phyloP scores from a whole-genome alignment of 345 rosid genomes.

The Erodium maritimum region DNA sequence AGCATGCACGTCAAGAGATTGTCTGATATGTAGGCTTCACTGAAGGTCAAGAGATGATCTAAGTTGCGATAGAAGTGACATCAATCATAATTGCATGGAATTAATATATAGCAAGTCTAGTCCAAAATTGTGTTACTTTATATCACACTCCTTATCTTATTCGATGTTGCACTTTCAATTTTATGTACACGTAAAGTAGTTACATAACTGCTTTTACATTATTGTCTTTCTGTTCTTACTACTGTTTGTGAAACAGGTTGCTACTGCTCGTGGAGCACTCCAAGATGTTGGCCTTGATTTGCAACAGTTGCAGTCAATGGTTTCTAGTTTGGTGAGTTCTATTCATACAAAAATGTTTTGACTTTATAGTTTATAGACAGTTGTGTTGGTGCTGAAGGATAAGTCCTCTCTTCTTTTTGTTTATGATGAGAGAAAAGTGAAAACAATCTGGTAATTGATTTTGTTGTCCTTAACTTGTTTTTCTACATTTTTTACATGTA shows the following conservation, averaged over 20 bases:
- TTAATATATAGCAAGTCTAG: no score
- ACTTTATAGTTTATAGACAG: no score
- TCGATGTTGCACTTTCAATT: neutral
- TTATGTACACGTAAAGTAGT: neutral
- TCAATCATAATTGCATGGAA: no score
- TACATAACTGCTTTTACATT: neutral
- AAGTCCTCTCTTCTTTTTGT: neutral
- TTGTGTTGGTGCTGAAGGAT: neutral
- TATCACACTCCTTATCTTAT: no score
- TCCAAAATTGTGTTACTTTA: no score
- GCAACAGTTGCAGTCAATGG: conserved; percentile 46
- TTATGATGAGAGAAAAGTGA: no score
- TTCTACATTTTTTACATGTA: neutral
- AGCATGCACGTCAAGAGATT: no score
- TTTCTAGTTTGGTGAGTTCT: conserved; percentile 54
- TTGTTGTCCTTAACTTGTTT: no score
- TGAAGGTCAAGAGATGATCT: neutral
- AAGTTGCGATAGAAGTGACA: neutral
- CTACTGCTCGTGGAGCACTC: conserved; percentile 44
- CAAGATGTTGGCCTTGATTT: conserved; percentile 47
- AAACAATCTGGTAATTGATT: no score
- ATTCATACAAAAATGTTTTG: no score
- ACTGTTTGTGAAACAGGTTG: conserved; percentile 39
- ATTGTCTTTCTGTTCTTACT: neutral
- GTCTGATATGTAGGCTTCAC: neutral